Percentiles rank a stretch among this genome's conserved stretches.
These are phyloP conservation scores for Dactylellina drechsleri DNA, from an alignment of 2,329 filamentous ascomycete genomes.

Conservation along the genomic window DNA sequence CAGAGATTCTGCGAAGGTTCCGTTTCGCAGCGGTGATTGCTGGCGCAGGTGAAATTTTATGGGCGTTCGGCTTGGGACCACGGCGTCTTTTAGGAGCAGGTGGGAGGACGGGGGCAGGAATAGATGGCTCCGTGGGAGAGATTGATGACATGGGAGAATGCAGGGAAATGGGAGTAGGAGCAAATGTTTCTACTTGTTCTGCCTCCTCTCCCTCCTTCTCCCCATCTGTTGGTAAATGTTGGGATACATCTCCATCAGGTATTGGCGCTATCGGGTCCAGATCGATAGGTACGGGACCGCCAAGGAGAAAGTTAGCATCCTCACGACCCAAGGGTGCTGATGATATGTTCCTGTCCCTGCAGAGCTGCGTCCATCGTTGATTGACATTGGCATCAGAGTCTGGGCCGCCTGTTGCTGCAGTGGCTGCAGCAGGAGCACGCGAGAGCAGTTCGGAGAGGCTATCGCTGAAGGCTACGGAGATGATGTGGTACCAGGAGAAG, in stretches of 20 bases:
- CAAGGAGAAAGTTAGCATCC: not conserved
- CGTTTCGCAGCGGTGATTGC: slow-evolving; percentile 33
- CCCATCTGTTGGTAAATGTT: too few relatives aligned
- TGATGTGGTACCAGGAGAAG: slow-evolving; percentile 40
- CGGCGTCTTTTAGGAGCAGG: slow-evolving; percentile 15
- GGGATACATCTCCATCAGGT: not conserved
- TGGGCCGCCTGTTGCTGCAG: not conserved
- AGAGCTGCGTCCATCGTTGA: slow-evolving; percentile 15
- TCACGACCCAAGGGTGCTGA: slow-evolving; percentile 6
- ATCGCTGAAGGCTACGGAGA: slow-evolving; percentile 44
- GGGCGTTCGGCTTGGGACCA: slow-evolving; percentile 1
- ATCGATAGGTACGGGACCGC: not conserved
- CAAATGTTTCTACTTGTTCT: too few relatives aligned
- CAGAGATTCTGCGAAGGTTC: slow-evolving; percentile 21
- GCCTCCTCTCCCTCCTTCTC: too few relatives aligned
- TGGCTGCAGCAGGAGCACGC: slow-evolving; percentile 10
- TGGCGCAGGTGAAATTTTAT: not conserved
- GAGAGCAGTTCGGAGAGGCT: slow-evolving; percentile 36
- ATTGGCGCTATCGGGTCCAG: not conserved
- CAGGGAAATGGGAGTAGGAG: too few relatives aligned
- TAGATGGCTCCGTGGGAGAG: too few relatives aligned
- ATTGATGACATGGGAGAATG: too few relatives aligned
- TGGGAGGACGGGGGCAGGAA: not conserved
- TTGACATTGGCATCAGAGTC: slow-evolving; percentile 3
- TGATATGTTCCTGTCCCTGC: slow-evolving; percentile 5